phyloP scores from a whole-genome alignment of 2,329 filamentous ascomycete species.

The Arthrobotrys megalospora region DNA sequence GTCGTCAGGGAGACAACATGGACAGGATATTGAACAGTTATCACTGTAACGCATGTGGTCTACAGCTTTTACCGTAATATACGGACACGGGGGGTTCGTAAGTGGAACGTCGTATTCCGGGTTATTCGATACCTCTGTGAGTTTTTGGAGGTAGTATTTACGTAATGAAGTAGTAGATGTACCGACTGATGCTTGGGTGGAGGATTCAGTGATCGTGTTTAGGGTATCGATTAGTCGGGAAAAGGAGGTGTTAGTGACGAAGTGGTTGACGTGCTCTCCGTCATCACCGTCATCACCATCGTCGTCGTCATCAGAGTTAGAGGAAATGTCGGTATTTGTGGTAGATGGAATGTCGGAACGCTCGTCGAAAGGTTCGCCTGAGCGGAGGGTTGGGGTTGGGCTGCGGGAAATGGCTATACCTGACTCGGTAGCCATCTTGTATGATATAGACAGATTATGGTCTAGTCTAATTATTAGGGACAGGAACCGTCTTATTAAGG shows the following conservation, averaged over 20 bases:
- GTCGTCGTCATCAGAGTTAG: constrained; percentile 10
- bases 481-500: too few relatives aligned
- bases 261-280: neutral
- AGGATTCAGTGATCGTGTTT: constrained; percentile 33
- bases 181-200: constrained; percentile 17
- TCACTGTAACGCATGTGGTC: constrained; percentile 16
- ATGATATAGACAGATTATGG: neutral
- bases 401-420: constrained; percentile 40
- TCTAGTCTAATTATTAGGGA: neutral
- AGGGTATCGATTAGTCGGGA: neutral
- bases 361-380: neutral
- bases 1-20: constrained; percentile 45
- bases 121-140: constrained; percentile 10
- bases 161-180: constrained; percentile 22
- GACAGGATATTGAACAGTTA: constrained; percentile 33
- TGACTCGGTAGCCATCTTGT: constrained; percentile 33
- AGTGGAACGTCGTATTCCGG: constrained; percentile 39
- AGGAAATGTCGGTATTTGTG: constrained; percentile 33
- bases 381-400: constrained; percentile 36
- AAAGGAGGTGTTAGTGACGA: constrained; percentile 14
- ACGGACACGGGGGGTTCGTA: constrained; percentile 40
- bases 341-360: constrained; percentile 30
- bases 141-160: constrained; percentile 43
- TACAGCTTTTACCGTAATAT: constrained; percentile 24
- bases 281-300: constrained; percentile 22